Evolutionary conservation across 2,329 filamentous ascomycete species (phyloP), one percentile per base, ranked within the genome.

Genomic region (Diaporthe longicolla): DNA sequence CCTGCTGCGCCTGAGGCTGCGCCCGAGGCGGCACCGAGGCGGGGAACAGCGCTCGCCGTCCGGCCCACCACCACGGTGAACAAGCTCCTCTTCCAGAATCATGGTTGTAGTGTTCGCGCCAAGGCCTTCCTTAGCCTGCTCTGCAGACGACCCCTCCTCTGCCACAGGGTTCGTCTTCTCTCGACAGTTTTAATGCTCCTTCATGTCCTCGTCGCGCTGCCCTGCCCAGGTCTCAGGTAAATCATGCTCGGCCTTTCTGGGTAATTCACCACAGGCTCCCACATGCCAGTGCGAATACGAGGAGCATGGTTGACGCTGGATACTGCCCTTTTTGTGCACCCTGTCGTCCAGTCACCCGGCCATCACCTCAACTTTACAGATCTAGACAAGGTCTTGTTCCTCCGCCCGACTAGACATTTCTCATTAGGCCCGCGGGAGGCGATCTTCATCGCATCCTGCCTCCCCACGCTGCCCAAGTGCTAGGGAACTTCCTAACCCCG

Each of bases 1-100:
- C n/a, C 48, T n/a, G 21, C 29, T 17, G 19, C 45, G 45, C 37
- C 59, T 48, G 48, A 17, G 26, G 43, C 19, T n/a, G n/a, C n/a
- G n/a, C n/a, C n/a, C n/a, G n/a, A n/a, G n/a, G n/a, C n/a, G n/a
- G n/a, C n/a, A n/a, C n/a, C n/a, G n/a, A n/a, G 61, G 61, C 61
- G 52, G 61, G 61, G 45, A 66, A 52, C 45, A 52, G 8, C 45
- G 45, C 29, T 52, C 61, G 19, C 29, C 21, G n/a, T n/a, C 21
- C 9, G 7, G 7, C 61, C 55, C 13, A 19, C 45, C 61, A 66
- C 43, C 61, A 52, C 61, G 61, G 11, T 66, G 61, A 4, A 35
- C n/a, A 66, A 66, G 61, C 61, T 66, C 52, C 61, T 50, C 61
- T 21, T 35, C 61, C 61, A 43, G 61, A 66, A 9, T 17, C 43